These are phyloP conservation scores for Colletotrichum sojae DNA, from an alignment of 2,329 filamentous ascomycete genomes.

Conservation along the genomic window DNA sequence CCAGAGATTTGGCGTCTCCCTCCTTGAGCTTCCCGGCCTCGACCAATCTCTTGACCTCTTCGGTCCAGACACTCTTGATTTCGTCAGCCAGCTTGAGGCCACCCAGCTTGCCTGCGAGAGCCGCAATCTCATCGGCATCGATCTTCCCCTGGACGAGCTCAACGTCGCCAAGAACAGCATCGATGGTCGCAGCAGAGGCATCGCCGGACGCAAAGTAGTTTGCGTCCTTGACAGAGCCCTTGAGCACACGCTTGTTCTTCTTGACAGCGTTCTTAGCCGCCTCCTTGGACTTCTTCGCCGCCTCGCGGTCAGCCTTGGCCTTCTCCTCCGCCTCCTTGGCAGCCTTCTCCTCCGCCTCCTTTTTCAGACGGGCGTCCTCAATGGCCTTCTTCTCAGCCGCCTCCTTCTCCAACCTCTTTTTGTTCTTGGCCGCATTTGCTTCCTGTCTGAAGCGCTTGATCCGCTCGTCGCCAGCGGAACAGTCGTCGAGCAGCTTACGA, in stretches of 20 bases:
- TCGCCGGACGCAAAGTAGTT: conserved; percentile 92
- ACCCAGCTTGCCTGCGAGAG: conserved; percentile 84
- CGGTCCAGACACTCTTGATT: conserved; percentile 87
- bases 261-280: conserved; percentile 98
- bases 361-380: conserved; percentile 87
- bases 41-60: conserved; percentile 83
- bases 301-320: conserved; percentile 87
- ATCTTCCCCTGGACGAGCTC: conserved; percentile 91
- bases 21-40: conserved; percentile 89
- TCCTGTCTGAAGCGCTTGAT: conserved; percentile 98
- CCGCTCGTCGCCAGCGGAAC: conserved; percentile 87
- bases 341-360: conserved; percentile 85
- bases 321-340: conserved; percentile 88
- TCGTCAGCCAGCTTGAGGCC: conserved; percentile 83
- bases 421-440: conserved; percentile 95
- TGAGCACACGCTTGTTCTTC: conserved; percentile 99
- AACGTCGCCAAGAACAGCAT: conserved; percentile 86
- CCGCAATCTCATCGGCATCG: conserved; percentile 90
- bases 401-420: conserved; percentile 91
- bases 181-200: conserved; percentile 81
- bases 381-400: conserved; percentile 88
- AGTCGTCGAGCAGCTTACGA: conserved; percentile 90
- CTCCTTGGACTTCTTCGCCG: conserved; percentile 96
- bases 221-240: conserved; percentile 93
- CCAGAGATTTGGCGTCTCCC: conserved; percentile 80